These are phyloP conservation scores for Thalassiosira exigua DNA, from an alignment of 352 stramenopile genomes.

Conservation along the genomic window DNA sequence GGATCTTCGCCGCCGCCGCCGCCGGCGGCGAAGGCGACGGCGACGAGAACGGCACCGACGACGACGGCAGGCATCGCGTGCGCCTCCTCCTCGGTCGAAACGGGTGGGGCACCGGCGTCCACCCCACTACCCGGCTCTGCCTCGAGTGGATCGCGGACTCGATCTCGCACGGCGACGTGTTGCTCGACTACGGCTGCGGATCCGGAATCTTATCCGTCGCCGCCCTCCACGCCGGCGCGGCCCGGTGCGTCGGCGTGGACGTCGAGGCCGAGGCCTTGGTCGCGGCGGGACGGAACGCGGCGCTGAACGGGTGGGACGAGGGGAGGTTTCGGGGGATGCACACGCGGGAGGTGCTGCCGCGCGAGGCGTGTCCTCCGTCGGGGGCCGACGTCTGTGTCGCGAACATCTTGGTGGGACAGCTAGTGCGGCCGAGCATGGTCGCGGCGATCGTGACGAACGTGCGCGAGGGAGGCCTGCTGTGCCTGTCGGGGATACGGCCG, in stretches of 20 bases:
- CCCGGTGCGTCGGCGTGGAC: slow-evolving; percentile 60
- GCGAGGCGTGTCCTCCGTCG: slow-evolving; percentile 25
- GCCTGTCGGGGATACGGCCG: slow-evolving; percentile 67
- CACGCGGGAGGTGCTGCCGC: slow-evolving; percentile 59
- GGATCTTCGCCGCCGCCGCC: slow-evolving; percentile 34
- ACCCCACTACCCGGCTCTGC: slow-evolving; percentile 77
- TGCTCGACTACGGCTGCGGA: slow-evolving; percentile 74
- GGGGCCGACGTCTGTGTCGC: slow-evolving; percentile 58
- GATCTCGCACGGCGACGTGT: slow-evolving; percentile 40
- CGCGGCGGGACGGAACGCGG: slow-evolving; percentile 53
- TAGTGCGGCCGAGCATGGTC: slow-evolving; percentile 72
- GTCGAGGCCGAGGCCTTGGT: slow-evolving; percentile 72
- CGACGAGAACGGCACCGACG: not conserved
- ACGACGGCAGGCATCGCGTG: slow-evolving; percentile 36
- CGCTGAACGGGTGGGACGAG: slow-evolving; percentile 45
- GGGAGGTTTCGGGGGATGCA: slow-evolving; percentile 50
- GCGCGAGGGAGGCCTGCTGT: slow-evolving; percentile 45
- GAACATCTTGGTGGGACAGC: slow-evolving; percentile 73
- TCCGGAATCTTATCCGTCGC: slow-evolving; percentile 64
- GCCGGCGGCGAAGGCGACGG: not conserved
- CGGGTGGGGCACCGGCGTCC: slow-evolving; percentile 78
- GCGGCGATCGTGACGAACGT: slow-evolving; percentile 65
- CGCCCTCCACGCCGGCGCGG: slow-evolving; percentile 43
- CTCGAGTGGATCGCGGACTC: slow-evolving; percentile 60
- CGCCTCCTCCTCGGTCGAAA: slow-evolving; percentile 64